Conservation (phyloP, 805 yeast species). For the Candida jianshihensis region DNA sequence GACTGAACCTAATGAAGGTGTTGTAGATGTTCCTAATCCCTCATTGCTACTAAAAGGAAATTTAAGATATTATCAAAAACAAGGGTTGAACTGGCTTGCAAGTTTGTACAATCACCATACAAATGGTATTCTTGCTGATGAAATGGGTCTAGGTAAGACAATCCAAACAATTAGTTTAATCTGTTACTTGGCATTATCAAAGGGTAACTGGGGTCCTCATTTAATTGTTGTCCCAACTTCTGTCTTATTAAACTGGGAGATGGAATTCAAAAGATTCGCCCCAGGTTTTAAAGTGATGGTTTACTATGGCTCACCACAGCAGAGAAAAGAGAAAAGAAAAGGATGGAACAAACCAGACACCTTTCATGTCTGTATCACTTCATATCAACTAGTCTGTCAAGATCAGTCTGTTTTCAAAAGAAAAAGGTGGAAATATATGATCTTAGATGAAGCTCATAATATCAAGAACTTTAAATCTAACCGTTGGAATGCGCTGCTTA, state of each 20-base stretch:
- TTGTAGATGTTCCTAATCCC: constrained; percentile 75
- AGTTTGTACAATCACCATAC: constrained; percentile 87
- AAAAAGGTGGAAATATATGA: constrained; percentile 94
- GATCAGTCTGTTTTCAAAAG: constrained; percentile 92
- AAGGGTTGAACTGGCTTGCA: constrained; percentile 96
- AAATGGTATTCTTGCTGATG: constrained; percentile 96
- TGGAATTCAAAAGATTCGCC: constrained; percentile 97
- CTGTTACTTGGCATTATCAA: constrained; percentile 86
- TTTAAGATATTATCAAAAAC: constrained; percentile 86
- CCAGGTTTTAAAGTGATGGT: constrained; percentile 96
- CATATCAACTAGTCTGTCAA: constrained; percentile 95
- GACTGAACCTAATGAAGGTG: constrained; percentile 27
- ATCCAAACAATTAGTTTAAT: constrained; percentile 89
- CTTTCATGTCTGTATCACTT: constrained; percentile 94
- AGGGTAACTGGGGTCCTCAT: constrained; percentile 97
- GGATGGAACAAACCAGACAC: constrained; percentile 98
- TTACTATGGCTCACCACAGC: constrained; percentile 95
- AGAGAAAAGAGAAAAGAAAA: constrained; percentile 87
- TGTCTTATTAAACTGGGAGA: constrained; percentile 97
- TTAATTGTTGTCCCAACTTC: constrained; percentile 95
- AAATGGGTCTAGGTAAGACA: constrained; percentile 97
- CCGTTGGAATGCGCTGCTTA: constrained; percentile 92
- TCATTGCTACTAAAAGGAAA: constrained; percentile 65
- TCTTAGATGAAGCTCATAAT: constrained; percentile 96
- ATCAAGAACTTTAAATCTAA: constrained; percentile 94